These are phyloP conservation scores for Cucumis cinereus DNA, from an alignment of 306 rosid species.

Conservation along the genomic window DNA sequence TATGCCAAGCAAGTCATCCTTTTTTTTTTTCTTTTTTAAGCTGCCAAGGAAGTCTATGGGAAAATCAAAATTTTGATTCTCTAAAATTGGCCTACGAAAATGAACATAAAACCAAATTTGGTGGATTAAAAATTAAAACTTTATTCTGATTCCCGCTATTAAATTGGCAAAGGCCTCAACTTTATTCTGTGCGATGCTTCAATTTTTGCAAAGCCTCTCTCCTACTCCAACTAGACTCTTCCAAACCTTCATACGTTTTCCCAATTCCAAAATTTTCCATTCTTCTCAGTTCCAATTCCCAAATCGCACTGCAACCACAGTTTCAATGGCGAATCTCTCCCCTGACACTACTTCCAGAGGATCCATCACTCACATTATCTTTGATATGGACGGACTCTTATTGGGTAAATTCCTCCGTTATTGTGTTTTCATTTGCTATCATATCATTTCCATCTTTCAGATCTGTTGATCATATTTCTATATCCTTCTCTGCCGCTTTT, in stretches of 20 bases:
- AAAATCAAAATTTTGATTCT: too few relatives aligned
- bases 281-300: not conserved
- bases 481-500: not conserved
- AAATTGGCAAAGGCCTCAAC: too few relatives aligned
- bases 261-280: not conserved
- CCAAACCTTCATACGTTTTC: not conserved
- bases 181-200: not conserved
- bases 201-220: not conserved
- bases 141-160: too few relatives aligned
- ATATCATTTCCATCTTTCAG: not conserved
- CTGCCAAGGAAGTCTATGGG: too few relatives aligned
- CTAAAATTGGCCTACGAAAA: too few relatives aligned
- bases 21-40: too few relatives aligned
- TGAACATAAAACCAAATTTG: too few relatives aligned
- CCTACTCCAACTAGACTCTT: not conserved
- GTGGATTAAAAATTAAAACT: too few relatives aligned
- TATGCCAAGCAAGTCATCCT: too few relatives aligned
- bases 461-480: not conserved
- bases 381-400: conserved; percentile 96
- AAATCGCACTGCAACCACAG: not conserved
- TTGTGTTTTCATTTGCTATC: not conserved
- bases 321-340: conserved; percentile 40
- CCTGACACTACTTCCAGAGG: conserved; percentile 14
- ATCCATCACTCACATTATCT: conserved; percentile 51
- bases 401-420: conserved; percentile 39